Conservation (phyloP, 495 filamentous ascomycete species). For the Tricharina praecox region DNA sequence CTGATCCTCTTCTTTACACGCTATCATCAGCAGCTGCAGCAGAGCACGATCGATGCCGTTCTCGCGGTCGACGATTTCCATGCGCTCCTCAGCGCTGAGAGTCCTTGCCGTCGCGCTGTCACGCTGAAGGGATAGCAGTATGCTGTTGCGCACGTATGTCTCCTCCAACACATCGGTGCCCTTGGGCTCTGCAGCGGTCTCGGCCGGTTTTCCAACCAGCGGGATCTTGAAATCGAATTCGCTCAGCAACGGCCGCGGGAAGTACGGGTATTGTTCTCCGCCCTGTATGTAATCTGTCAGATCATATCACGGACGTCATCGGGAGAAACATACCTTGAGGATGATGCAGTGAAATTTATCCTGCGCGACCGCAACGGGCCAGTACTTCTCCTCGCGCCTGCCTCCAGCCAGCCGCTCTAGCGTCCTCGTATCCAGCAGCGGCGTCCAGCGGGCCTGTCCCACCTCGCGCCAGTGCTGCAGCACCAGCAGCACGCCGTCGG, state of each 20-base stretch:
- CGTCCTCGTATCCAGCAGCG: constrained; percentile 71
- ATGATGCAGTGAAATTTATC: constrained; percentile 97
- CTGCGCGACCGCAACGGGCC: constrained; percentile 84
- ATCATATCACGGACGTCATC: not conserved
- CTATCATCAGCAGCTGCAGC: constrained; percentile 72
- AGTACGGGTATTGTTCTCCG: constrained; percentile 82
- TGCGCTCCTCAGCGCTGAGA: constrained; percentile 42
- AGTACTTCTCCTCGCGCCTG: constrained; percentile 76
- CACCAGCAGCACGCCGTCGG: constrained; percentile 67
- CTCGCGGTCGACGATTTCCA: constrained; percentile 50
- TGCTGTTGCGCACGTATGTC: constrained; percentile 53
- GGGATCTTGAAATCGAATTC: constrained; percentile 90
- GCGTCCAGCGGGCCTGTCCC: constrained; percentile 78
- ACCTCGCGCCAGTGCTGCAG: constrained; percentile 78
- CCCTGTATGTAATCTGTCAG: constrained; percentile 30
- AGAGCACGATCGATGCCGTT: constrained; percentile 72
- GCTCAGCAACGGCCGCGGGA: constrained; percentile 75
- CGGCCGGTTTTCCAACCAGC: constrained; percentile 35
- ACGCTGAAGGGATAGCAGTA: constrained; percentile 51
- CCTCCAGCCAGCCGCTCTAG: constrained; percentile 67
- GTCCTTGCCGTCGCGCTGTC: constrained; percentile 50
- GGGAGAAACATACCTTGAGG: constrained; percentile 41
- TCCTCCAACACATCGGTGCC: constrained; percentile 43
- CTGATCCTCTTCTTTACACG: constrained; percentile 79
- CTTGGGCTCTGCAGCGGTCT: not conserved